Conservation (phyloP, 306 rosid genomes). For the Hylodesmum podocarpum region DNA sequence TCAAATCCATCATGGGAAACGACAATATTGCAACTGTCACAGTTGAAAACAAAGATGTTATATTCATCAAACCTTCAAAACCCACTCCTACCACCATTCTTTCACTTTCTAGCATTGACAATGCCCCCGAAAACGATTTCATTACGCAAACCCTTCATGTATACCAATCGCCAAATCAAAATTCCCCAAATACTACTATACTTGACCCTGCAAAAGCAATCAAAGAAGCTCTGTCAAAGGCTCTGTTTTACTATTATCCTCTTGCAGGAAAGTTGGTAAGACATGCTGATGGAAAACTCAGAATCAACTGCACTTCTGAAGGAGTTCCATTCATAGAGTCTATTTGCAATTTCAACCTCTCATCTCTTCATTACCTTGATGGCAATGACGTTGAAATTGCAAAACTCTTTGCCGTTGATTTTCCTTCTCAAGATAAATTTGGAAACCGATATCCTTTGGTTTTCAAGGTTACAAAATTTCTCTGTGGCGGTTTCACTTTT, state of each 20-base stretch:
- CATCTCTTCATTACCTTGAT: slow-evolving; percentile 38
- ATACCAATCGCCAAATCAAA: not conserved
- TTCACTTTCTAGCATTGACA: slow-evolving; percentile 36
- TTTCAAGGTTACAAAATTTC: slow-evolving; percentile 36
- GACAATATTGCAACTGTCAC: not conserved
- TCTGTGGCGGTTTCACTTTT: slow-evolving; percentile 43
- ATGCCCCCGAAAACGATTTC: not conserved
- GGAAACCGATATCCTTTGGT: slow-evolving; percentile 25
- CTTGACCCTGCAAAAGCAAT: slow-evolving; percentile 28
- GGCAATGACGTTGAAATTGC: slow-evolving; percentile 16
- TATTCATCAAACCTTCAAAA: slow-evolving; percentile 23
- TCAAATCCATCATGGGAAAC: not conserved
- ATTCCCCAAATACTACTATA: not conserved
- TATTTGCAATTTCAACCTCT: slow-evolving; percentile 29
- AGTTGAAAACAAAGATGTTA: not conserved
- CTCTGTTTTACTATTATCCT: slow-evolving; percentile 38
- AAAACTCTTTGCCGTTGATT: not conserved
- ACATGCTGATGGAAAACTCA: slow-evolving; percentile 25
- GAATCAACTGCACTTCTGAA: slow-evolving; percentile 21
- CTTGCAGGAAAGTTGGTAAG: slow-evolving; percentile 36
- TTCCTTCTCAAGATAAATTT: slow-evolving; percentile 20
- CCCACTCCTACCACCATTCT: slow-evolving; percentile 28
- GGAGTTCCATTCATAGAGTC: slow-evolving; percentile 49
- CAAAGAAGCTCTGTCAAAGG: slow-evolving; percentile 40
- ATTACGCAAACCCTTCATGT: slow-evolving; percentile 22